Conservation (phyloP, 1,284 basidiomycete species). For the Heimioporus punctisporus region DNA sequence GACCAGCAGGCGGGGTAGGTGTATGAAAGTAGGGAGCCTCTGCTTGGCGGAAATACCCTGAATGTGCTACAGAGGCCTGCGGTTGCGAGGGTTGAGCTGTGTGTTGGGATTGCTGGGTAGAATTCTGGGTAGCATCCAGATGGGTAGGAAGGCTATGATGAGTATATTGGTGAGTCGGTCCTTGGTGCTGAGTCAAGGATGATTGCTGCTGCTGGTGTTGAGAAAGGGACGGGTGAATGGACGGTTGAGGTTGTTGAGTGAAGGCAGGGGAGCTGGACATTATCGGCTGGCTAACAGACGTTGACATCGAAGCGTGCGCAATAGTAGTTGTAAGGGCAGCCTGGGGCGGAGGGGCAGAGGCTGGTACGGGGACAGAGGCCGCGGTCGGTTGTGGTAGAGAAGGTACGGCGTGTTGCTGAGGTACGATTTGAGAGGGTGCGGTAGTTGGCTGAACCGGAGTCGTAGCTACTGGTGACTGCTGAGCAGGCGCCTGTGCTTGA, state of each 20-base stretch:
- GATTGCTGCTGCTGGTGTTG: constrained; percentile 32
- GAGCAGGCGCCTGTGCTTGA: constrained; percentile 21
- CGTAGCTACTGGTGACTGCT: constrained; percentile 31
- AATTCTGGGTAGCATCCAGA: constrained; percentile 55
- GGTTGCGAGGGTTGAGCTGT: constrained; percentile 28
- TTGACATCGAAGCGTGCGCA: constrained; percentile 41
- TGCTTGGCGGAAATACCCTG: constrained; percentile 67
- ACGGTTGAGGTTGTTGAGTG: constrained; percentile 32
- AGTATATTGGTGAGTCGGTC: constrained; percentile 52
- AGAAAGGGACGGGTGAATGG: constrained; percentile 34
- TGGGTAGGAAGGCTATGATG: constrained; percentile 66
- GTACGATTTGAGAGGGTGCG: constrained; percentile 34
- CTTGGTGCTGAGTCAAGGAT: constrained; percentile 42
- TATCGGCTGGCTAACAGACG: constrained; percentile 41
- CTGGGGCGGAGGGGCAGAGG: constrained; percentile 42
- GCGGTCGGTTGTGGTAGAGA: constrained; percentile 17
- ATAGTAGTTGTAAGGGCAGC: constrained; percentile 41
- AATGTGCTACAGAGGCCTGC: constrained; percentile 34
- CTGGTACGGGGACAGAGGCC: constrained; percentile 27
- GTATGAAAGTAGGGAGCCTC: constrained; percentile 75
- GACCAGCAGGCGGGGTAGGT: constrained; percentile 69
- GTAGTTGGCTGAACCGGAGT: constrained; percentile 38
- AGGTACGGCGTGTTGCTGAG: constrained; percentile 29
- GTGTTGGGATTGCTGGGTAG: constrained; percentile 39
- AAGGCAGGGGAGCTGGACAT: constrained; percentile 32